Evolutionary conservation across 2,329 filamentous ascomycete genomes (phyloP).

Genomic region (Aspergillus uvarum): DNA sequence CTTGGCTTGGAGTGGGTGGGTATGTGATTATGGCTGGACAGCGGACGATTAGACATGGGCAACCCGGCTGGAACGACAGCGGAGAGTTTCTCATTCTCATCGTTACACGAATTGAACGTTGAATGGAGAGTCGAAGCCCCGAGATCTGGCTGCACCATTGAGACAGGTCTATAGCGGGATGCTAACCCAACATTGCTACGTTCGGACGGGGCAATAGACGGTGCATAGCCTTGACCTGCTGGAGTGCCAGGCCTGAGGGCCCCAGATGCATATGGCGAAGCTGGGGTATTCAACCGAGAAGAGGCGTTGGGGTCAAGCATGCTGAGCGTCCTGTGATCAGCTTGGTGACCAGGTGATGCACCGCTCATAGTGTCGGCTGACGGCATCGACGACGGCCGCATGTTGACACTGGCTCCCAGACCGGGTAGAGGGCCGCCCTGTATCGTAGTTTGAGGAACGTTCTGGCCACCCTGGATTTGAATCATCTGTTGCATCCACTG

Average conservation of each 20-base stretch:
- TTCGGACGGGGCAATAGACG: constrained; percentile 93
- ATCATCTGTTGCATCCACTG: constrained; percentile 76
- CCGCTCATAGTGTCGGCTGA: constrained; percentile 27
- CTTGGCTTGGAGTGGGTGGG: constrained; percentile 17
- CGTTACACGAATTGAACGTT: constrained; percentile 37
- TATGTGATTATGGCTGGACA: constrained; percentile 25
- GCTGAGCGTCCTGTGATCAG: constrained; percentile 69
- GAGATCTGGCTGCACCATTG: constrained; percentile 54
- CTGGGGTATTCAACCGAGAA: constrained; percentile 37
- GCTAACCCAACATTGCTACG: constrained; percentile 91
- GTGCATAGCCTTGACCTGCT: constrained; percentile 61
- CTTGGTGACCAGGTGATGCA: constrained; percentile 12
- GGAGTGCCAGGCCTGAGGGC: constrained; percentile 25
- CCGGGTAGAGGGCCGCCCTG: constrained; percentile 30
- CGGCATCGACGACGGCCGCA: constrained; percentile 53
- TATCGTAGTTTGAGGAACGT: constrained; percentile 29
- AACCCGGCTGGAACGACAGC: constrained; percentile 23
- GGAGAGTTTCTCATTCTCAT: constrained; percentile 34
- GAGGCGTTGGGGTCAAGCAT: constrained; percentile 69
- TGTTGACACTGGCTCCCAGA: constrained; percentile 26
- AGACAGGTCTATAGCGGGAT: constrained; percentile 86
- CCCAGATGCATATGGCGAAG: constrained; percentile 35
- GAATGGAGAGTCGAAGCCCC: constrained; percentile 35
- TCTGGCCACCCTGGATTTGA: constrained; percentile 60
- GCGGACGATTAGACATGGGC: constrained; percentile 30